phyloP scores from a whole-genome alignment of 1,284 basidiomycete species.

The Spongispora temasekensis region DNA sequence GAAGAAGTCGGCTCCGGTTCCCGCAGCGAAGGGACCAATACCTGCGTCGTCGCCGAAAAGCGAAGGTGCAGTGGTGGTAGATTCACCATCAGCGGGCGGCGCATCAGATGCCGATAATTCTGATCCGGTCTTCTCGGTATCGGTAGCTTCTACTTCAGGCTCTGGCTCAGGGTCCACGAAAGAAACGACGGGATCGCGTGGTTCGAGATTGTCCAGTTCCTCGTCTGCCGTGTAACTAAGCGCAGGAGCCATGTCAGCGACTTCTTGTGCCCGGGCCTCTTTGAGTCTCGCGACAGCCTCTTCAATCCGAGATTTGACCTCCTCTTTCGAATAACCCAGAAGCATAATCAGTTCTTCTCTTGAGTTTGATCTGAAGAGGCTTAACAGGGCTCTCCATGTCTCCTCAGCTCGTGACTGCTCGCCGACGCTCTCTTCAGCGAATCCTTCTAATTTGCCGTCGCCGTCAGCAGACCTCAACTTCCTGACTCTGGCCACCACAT shows the following conservation, averaged over 20 bases:
- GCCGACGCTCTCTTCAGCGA: slow-evolving; percentile 61
- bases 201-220: slow-evolving; percentile 42
- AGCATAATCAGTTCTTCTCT: slow-evolving; percentile 89
- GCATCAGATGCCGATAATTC: slow-evolving; percentile 73
- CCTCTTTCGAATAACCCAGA: slow-evolving; percentile 91
- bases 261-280: slow-evolving; percentile 36
- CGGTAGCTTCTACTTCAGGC: slow-evolving; percentile 41
- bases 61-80: slow-evolving; percentile 79
- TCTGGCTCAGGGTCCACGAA: slow-evolving; percentile 67
- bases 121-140: slow-evolving; percentile 66
- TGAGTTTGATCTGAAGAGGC: slow-evolving; percentile 88
- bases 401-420: slow-evolving; percentile 46
- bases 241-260: slow-evolving; percentile 20
- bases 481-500: slow-evolving; percentile 77
- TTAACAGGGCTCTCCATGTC: slow-evolving; percentile 88
- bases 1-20: slow-evolving; percentile 87
- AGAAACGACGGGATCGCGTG: slow-evolving; percentile 73
- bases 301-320: slow-evolving; percentile 78
- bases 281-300: slow-evolving; percentile 81
- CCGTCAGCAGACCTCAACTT: slow-evolving; percentile 72
- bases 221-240: slow-evolving; percentile 42
- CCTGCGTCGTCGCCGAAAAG: slow-evolving; percentile 84
- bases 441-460: slow-evolving; percentile 57
- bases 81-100: slow-evolving; percentile 73
- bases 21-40: slow-evolving; percentile 59